These are phyloP conservation scores for Botrytis medusae DNA, from an alignment of 2,329 filamentous ascomycete species.

Conservation along the genomic window DNA sequence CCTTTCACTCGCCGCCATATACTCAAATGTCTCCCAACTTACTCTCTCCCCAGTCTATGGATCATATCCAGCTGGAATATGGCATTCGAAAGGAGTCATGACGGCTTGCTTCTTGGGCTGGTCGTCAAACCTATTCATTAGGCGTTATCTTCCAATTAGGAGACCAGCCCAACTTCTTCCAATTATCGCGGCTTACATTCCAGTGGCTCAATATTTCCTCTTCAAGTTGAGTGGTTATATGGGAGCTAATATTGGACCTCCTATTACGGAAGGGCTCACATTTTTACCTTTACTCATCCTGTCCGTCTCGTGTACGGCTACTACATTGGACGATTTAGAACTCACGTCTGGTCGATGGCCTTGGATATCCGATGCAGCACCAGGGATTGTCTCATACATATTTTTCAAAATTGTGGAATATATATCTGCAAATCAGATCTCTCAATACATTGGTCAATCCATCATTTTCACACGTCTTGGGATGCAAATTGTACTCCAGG, in stretches of 20 bases:
- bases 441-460: conserved; percentile 57
- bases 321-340: conserved; percentile 62
- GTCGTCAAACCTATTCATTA: conserved; percentile 62
- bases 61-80: conserved; percentile 71
- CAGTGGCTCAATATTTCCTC: conserved; percentile 70
- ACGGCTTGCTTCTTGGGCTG: conserved; percentile 70
- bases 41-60: conserved; percentile 87
- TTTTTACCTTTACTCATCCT: conserved; percentile 67
- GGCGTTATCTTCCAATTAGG: conserved; percentile 47
- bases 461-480: conserved; percentile 69
- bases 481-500: conserved; percentile 66
- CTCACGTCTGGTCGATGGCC: conserved; percentile 51
- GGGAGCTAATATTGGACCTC: conserved; percentile 69
- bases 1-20: conserved; percentile 59
- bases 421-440: conserved; percentile 44
- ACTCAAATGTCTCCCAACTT: conserved; percentile 70
- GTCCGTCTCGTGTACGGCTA: conserved; percentile 63
- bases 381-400: conserved; percentile 65
- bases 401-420: conserved; percentile 53
- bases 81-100: conserved; percentile 67
- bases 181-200: conserved; percentile 72
- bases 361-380: conserved; percentile 61
- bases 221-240: conserved; percentile 64
- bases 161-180: conserved; percentile 60
- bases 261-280: conserved; percentile 71